phyloP scores from a whole-genome alignment of 2,329 filamentous ascomycete genomes.

The Coniella lustricola region DNA sequence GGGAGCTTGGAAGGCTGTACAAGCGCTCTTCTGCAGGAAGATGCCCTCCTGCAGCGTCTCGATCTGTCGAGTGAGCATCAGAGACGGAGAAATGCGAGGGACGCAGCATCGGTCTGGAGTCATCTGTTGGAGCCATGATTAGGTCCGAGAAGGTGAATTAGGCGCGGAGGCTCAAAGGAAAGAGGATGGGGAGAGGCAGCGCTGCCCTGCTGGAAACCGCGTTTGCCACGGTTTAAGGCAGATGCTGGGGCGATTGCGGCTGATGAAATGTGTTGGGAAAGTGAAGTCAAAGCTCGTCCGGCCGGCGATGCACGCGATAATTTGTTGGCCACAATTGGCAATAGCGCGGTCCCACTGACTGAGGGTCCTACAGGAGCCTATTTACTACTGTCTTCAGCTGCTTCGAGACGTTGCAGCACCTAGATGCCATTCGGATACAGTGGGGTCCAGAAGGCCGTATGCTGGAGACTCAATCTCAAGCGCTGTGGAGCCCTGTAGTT shows the following conservation, averaged over 20 bases:
- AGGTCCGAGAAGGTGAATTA: background rate
- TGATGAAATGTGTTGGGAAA: background rate
- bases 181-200: background rate
- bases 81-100: conserved; percentile 1
- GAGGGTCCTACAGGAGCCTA: background rate
- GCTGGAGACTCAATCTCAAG: too few species aligned
- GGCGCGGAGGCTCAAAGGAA: background rate
- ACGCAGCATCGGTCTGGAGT: background rate
- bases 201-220: too few species aligned
- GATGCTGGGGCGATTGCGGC: background rate
- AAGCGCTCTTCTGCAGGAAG: background rate
- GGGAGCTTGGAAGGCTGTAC: conserved; percentile 3
- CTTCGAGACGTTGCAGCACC: background rate
- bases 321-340: conserved; percentile 5
- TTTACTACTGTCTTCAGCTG: too few species aligned
- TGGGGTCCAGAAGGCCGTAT: too few species aligned
- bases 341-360: background rate
- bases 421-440: too few species aligned
- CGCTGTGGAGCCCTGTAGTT: too few species aligned
- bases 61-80: background rate
- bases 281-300: background rate
- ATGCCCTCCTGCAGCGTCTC: background rate
- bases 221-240: too few species aligned
- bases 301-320: background rate
- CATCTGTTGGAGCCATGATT: conserved; percentile 1